Conservation (phyloP, 2,329 filamentous ascomycete species). For the Neoarthrinium moseri region DNA sequence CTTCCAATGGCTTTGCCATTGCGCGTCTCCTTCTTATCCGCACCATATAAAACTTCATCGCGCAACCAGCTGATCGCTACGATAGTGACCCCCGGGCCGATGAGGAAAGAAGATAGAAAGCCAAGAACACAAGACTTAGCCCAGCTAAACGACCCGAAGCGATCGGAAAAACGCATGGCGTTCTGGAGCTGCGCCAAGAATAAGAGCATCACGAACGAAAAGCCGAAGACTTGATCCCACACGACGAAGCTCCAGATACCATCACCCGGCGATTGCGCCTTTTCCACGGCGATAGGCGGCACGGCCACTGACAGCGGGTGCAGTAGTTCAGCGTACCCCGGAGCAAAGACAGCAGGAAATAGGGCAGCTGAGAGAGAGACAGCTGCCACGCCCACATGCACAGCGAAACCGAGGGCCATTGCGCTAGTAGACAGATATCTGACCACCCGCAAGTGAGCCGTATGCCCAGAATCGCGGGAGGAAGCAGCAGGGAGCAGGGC, state of each 20-base stretch:
- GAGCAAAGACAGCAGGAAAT: slow-evolving; percentile 3
- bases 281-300: neutral
- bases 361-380: slow-evolving; percentile 6
- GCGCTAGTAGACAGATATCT: neutral
- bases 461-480: neutral
- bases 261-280: neutral
- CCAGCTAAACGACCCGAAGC: neutral
- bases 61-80: slow-evolving; percentile 2
- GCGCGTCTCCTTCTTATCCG: neutral
- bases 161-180: neutral
- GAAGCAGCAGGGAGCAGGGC: neutral
- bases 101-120: neutral
- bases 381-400: neutral
- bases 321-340: neutral
- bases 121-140: neutral
- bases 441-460: neutral
- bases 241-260: slow-evolving; percentile 5
- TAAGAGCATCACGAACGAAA: neutral
- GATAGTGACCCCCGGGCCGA: neutral
- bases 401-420: neutral
- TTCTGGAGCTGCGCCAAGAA: slow-evolving; percentile 2
- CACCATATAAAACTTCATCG: slow-evolving; percentile 1
- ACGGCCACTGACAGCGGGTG: slow-evolving; percentile 4
- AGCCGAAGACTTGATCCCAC: slow-evolving; percentile 8
- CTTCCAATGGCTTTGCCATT: neutral